Evolutionary conservation across 495 filamentous ascomycete species (phyloP).

Genomic region (Neurospora pannonica): DNA sequence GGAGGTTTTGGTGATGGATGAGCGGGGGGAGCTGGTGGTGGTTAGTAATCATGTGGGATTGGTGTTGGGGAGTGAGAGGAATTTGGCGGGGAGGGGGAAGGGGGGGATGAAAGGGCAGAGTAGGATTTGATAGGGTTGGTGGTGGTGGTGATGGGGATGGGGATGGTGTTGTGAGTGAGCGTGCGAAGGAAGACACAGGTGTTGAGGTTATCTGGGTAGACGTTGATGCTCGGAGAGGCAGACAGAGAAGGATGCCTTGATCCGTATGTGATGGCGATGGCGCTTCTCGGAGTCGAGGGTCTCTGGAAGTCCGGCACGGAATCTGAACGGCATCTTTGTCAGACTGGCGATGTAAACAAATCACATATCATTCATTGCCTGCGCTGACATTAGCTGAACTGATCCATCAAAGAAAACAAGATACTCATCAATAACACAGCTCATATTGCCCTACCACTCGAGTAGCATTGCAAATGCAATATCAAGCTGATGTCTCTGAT

Average conservation of each 20-base stretch:
- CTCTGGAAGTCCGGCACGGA: not conserved
- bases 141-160: not conserved
- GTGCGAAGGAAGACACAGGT: not conserved
- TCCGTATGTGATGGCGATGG: not conserved
- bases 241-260: not conserved
- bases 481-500: not conserved
- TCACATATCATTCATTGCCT: not conserved
- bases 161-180: not conserved
- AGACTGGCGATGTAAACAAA: not conserved
- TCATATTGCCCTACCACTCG: not conserved
- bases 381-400: not conserved
- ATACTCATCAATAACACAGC: not conserved
- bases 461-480: not conserved
- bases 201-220: not conserved
- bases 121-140: not conserved
- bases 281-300: not conserved
- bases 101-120: not conserved
- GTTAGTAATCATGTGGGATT: conserved; percentile 54
- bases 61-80: conserved; percentile 36
- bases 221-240: not conserved
- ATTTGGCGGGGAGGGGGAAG: conserved; percentile 13
- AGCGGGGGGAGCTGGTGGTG: conserved; percentile 48
- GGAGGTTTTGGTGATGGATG: conserved; percentile 52
- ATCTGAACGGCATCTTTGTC: not conserved
- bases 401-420: not conserved